Base-by-base conservation (phyloP, 768 basidiomycete genomes). In the Tephrocybe sp. region DNA sequence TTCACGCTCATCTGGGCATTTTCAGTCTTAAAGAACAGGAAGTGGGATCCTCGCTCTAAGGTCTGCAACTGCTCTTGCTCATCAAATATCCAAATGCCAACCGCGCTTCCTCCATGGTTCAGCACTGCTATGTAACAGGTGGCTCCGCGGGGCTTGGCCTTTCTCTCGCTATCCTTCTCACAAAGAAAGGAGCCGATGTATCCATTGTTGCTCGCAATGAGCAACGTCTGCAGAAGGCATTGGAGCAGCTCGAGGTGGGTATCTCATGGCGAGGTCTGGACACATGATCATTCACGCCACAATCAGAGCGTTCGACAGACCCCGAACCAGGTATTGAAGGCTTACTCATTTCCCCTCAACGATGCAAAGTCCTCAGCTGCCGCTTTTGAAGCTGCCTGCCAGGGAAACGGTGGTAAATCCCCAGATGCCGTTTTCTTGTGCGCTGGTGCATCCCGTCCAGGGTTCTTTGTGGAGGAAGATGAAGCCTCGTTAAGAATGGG, bases 101-200 rank as follows among this genome's bases (percentile, higher is more conserved):
- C 26, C 31, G 31, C 30, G 24, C 41, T 37, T 32, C 37, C 9
- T 24, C 8, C 25, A 27, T 24, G 26, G 12, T 34, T 35, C 16
- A 95, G 94, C 90, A 92, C 58, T 83, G 86, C 67, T 91, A 92
- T 64, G 74, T 97, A 19, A 92, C 92, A 1, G 94, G 94, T 4
- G 92, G 89, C 4, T 87, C 85, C 32, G 73, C 83, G n/a, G 94
- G 94, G 2, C 80, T 95, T 2, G 94, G 94, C 1, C 77, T 92
- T 4, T 77, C 83, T 1, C 72, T 96, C 7, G 89, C 92, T 1
- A 73, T 79, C 28, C 69, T 86, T 25, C 76, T 96, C 4, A 79
- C 81, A 13, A 71, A 72, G 54, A 74, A 74, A 54, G 93, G 94
- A 1, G 91, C 92, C 0, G 76, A 91, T 55, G 85, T 96, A 2